phyloP scores from a whole-genome alignment of 495 filamentous ascomycete species.

The Aspergillus panamensis region DNA sequence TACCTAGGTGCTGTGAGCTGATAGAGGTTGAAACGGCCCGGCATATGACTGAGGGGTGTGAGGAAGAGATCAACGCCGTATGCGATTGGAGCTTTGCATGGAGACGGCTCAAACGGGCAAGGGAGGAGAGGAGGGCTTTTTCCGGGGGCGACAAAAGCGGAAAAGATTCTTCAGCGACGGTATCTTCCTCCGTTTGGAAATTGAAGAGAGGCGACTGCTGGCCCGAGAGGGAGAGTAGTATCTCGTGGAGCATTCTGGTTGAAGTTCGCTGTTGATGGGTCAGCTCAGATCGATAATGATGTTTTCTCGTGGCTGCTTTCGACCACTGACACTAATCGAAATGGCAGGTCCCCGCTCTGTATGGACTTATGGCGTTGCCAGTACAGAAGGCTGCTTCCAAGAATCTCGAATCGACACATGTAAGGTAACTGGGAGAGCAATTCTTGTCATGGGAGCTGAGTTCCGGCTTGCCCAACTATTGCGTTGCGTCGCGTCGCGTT shows the following conservation, averaged over 20 bases:
- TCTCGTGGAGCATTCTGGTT: conserved; percentile 87
- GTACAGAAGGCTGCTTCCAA: conserved; percentile 46
- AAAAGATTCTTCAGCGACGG: conserved; percentile 39
- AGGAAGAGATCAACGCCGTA: conserved; percentile 59
- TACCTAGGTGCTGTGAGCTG: conserved; percentile 64
- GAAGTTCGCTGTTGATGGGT: conserved; percentile 25
- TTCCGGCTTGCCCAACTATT: conserved; percentile 4
- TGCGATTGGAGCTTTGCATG: conserved; percentile 65
- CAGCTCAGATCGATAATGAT: conserved; percentile 4
- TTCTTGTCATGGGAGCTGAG: conserved; percentile 4
- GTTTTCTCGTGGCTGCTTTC: background rate
- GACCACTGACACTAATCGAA: conserved; percentile 25
- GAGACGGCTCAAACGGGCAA: conserved; percentile 70
- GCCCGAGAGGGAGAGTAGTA: conserved; percentile 90
- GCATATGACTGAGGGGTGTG: conserved; percentile 75
- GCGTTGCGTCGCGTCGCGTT: conserved; percentile 7
- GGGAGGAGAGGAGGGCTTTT: conserved; percentile 71
- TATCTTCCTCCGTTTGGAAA: conserved; percentile 35
- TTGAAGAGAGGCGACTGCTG: conserved; percentile 84
- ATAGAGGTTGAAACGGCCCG: conserved; percentile 84
- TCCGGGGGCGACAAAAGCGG: conserved; percentile 70
- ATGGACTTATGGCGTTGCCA: conserved; percentile 35
- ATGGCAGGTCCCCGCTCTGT: conserved; percentile 21
- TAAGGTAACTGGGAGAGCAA: conserved; percentile 14
- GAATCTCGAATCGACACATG: conserved; percentile 53